Conservation (phyloP, 768 basidiomycete species). For the Fibroporia radiculosa region DNA sequence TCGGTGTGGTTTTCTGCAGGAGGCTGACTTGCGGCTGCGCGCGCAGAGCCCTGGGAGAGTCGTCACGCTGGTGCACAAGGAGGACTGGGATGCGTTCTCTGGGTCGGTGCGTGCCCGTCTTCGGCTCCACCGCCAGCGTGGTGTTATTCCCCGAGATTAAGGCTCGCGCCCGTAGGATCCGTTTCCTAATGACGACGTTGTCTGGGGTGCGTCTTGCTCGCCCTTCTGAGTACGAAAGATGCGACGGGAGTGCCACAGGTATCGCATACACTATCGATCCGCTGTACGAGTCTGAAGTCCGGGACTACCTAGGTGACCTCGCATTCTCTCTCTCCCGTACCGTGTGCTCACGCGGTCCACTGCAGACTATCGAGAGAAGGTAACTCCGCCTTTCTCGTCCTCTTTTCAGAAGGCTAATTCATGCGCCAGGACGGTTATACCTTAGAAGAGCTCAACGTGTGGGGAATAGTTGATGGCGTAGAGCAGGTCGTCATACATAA, state of each 20-base stretch:
- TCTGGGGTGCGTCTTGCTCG: slow-evolving; percentile 60
- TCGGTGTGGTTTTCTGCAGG: no score
- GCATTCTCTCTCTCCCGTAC: not conserved
- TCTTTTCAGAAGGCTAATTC: not conserved
- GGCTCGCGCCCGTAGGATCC: slow-evolving; percentile 38
- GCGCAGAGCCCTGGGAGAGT: slow-evolving; percentile 78
- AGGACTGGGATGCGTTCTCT: slow-evolving; percentile 79
- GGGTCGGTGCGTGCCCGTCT: slow-evolving; percentile 39
- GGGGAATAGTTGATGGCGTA: slow-evolving; percentile 44
- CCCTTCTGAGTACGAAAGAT: not conserved
- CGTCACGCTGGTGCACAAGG: slow-evolving; percentile 81
- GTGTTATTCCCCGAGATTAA: no score
- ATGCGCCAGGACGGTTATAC: slow-evolving; percentile 79
- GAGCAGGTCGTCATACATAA: slow-evolving; percentile 51
- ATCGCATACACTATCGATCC: slow-evolving; percentile 86
- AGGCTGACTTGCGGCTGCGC: not conserved
- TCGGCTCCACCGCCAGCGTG: not conserved
- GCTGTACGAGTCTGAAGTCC: slow-evolving; percentile 62
- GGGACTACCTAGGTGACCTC: slow-evolving; percentile 69
- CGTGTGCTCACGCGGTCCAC: not conserved
- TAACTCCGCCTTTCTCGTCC: slow-evolving; percentile 12
- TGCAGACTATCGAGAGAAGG: slow-evolving; percentile 79
- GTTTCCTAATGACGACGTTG: slow-evolving; percentile 65
- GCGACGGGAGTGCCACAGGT: slow-evolving; percentile 34
- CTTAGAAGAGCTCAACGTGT: slow-evolving; percentile 68